Base-by-base conservation (phyloP, 2,329 filamentous ascomycete species). In the Ciborinia camelliae region DNA sequence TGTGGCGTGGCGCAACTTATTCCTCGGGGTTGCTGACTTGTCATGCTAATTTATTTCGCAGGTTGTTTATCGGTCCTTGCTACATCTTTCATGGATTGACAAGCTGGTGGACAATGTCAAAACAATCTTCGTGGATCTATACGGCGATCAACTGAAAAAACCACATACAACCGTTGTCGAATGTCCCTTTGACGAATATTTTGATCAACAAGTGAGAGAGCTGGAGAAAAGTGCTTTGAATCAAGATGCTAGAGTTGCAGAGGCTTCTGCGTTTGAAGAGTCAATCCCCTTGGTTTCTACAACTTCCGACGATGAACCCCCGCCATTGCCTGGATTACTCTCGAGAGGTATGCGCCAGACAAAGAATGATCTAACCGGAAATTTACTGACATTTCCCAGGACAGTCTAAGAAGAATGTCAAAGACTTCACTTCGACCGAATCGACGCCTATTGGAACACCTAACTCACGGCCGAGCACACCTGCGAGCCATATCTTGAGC, bases 71-170 rank as follows among this genome's bases (percentile, higher is more conserved):
- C 91, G 96, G 75, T 97, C 93, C 47, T 86, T 99, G 39, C 84
- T 99, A 37, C 93, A 97, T 77, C 85, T 99, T 10, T 93, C 91
- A 15, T 99, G 96, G 95, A 91, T 98, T 69, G 95, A 99, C 77
- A 92, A 95, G 76, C 88, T 99, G 55, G 87, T 99, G 70, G 94
- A 97, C 74, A 96, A 98, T 73, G 92, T 98, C 73, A 91, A 89
- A 76, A 92, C 90, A 12, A 88, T 99, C 41, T 99, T 98, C 75
- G 84, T 95, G 70, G 90, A 92, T 69, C 83, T 97, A 35, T 99
- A 98, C 76, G 90, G 88, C 70, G 89, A 95, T 65, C 90, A 97
- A 76, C 81, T 99, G 63, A 92, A 87, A 76, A 90, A 90, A 71
- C 86, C 90, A 32, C 86, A 94, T 75, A 90, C 88, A 14, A 92